Evolutionary conservation across 2,329 filamentous ascomycete genomes (phyloP).

Genomic region (Nemania sp.): DNA sequence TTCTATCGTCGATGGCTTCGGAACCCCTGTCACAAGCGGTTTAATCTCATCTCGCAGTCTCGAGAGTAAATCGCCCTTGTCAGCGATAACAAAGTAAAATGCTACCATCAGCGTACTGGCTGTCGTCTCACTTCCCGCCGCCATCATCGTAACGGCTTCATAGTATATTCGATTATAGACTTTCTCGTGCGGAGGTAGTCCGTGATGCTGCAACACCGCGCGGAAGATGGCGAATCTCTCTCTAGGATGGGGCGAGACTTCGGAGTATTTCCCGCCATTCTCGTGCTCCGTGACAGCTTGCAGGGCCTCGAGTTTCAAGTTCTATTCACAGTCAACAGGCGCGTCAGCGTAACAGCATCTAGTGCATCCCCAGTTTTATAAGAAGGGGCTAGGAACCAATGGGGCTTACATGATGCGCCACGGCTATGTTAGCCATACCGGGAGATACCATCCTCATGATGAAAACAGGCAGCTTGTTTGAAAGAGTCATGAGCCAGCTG

Average conservation of each 20-base stretch:
- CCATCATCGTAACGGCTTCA: conserved; percentile 24
- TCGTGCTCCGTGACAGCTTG: conserved; percentile 13
- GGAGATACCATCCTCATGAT: conserved; percentile 9
- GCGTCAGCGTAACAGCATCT: no score
- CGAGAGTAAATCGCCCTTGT: conserved; percentile 14
- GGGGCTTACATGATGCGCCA: conserved; percentile 20
- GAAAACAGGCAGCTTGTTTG: conserved; percentile 9
- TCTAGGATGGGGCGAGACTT: conserved; percentile 4
- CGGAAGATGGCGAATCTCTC: conserved; percentile 22
- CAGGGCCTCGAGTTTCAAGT: conserved; percentile 19
- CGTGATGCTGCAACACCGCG: conserved; percentile 12
- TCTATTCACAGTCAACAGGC: not conserved
- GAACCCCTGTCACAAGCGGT: not conserved
- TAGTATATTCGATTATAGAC: conserved; percentile 23
- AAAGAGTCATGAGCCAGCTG: conserved; percentile 24
- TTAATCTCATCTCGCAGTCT: conserved; percentile 19
- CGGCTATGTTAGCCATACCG: conserved; percentile 15
- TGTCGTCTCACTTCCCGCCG: conserved; percentile 24
- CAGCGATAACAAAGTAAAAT: conserved; percentile 18
- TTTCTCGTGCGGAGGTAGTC: conserved; percentile 21
- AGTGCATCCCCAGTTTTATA: no score
- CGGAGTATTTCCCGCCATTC: not conserved
- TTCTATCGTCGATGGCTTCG: conserved; percentile 21
- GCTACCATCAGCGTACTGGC: conserved; percentile 12
- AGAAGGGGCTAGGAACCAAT: not conserved